Base-by-base conservation (phyloP, 345 rosid genomes). In the Bruguiera gymnorhiza region DNA sequence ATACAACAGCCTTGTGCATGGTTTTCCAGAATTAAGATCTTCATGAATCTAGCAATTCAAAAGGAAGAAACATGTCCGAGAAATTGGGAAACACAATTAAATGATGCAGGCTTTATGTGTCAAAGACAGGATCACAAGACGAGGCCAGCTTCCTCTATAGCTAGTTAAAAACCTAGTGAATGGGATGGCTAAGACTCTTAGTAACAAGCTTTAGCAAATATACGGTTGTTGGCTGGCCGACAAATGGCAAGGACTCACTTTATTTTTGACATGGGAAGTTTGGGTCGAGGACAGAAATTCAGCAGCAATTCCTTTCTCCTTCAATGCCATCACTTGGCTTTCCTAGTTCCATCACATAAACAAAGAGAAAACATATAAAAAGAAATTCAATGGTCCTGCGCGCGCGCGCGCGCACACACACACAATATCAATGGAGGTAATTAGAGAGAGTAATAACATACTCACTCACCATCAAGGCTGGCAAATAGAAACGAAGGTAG, bases 201-300 rank as follows among this genome's bases (percentile, higher is more conserved):
- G 50, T 7, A 34, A 1, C 10, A 34, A 34, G 37, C 37, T 7
- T 34, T 34, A 34, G 37, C 37, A 34, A 34, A 34, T 34, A 1
- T 34, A 34, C 9, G 7, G 37, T 8, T 8, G 37, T 8, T 34
- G 37, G 9, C 6, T 34, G 9, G 37, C 9, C 8, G 10, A 34
- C 36, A 5, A 32, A 32, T 39, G 48, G 10, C 48, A 39, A 39
- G 48, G 48, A 58, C 71, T 69, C 69, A 82, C 89, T 79, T 89
- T 88, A 74, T 79, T 89, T 78, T 68, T 94, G 60, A 86, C 84
- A 56, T 74, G 78, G 3, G 88, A 70, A 37, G 91, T 67, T 77
- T 85, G 97, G 27, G 93, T 89, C 34, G 97, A 94, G 26, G 97
- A 89, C 50, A 94, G 96, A 86, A 80, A 92, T 68, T 92, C 97